Evolutionary conservation across 345 rosid genomes (phyloP).

Genomic region (Hibiscus syriacus): DNA sequence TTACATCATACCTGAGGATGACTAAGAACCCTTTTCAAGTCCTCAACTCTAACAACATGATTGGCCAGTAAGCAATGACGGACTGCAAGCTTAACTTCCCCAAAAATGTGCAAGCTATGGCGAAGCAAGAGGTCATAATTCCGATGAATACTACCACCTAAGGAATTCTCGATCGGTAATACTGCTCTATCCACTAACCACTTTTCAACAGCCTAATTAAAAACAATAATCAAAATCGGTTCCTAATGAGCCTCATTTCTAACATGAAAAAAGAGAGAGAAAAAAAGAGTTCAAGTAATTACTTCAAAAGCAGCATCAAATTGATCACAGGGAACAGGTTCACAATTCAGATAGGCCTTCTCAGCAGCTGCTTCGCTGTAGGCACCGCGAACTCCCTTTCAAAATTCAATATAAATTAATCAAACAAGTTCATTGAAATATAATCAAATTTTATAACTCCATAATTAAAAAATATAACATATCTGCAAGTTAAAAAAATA

Average conservation of each 20-base stretch:
- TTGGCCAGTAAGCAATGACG: constrained; percentile 92
- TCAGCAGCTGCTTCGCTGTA: constrained; percentile 93
- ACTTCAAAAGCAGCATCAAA: constrained; percentile 94
- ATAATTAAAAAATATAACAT: too few species aligned
- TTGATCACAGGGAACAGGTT: constrained; percentile 94
- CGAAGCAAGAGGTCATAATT: constrained; percentile 60
- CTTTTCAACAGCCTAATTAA: constrained; percentile 6
- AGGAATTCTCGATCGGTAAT: constrained; percentile 91
- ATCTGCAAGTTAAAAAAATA: background rate
- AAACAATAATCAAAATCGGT: background rate
- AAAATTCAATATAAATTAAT: too few species aligned
- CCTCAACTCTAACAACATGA: constrained; percentile 67
- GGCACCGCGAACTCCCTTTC: constrained; percentile 82
- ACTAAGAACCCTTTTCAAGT: constrained; percentile 83
- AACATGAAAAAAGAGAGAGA: background rate
- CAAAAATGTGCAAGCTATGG: constrained; percentile 89
- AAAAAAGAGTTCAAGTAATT: constrained; percentile 10
- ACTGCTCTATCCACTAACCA: constrained; percentile 97
- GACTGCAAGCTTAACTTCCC: constrained; percentile 88
- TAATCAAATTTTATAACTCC: too few species aligned
- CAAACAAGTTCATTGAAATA: constrained; percentile 9
- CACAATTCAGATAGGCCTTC: constrained; percentile 92
- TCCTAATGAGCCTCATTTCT: background rate
- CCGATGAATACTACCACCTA: constrained; percentile 92
- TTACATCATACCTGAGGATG: constrained; percentile 76